Base-by-base conservation (phyloP, 2,329 filamentous ascomycete species). In the Alternaria arborescens region DNA sequence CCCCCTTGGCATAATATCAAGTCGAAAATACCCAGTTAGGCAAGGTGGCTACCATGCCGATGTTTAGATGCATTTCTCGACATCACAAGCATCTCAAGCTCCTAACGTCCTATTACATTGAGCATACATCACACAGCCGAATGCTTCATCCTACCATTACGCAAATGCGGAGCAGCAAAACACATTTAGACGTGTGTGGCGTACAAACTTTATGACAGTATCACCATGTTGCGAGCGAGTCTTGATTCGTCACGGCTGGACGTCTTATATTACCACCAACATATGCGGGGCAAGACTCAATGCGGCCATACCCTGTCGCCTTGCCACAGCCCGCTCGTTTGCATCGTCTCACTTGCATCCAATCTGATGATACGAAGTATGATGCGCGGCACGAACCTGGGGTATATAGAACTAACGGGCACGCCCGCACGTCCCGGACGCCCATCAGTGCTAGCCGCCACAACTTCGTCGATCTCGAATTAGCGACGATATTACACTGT, bases 271-370 rank as follows among this genome's bases (percentile, higher is more conserved):
- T 51, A 64, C 44, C 46, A 48, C 60, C 63, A 32, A 66, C 24
- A 64, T 58, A 64, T 52, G 50, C 26, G 58, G 62, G 38, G 58
- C 60, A 38, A 44, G 57, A n/a, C 40, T 52, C 57, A 55, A 59
- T 61, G 56, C 54, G 53, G 38, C 42, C 38, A 18, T 24, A n/a
- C 28, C 52, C 32, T 14, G 20, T n/a, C 46, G 10, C 36, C 30
- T 40, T 40, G 48, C 58, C 34, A 47, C 40, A 32, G 26, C 53
- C 48, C 52, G 30, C 48, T 40, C 43, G 32, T 56, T 30, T 36
- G 30, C 42, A 36, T 38, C 46, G 32, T 44, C 53, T 63, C 44
- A 56, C 62, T 32, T 51, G 60, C 60, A 61, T 50, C 11, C 28
- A 38, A 36, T 24, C 38, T 56, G 34, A 52, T 58, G 50, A 51